Conservation (phyloP, 148 eudicot species). For the Polygonum maritimum region DNA sequence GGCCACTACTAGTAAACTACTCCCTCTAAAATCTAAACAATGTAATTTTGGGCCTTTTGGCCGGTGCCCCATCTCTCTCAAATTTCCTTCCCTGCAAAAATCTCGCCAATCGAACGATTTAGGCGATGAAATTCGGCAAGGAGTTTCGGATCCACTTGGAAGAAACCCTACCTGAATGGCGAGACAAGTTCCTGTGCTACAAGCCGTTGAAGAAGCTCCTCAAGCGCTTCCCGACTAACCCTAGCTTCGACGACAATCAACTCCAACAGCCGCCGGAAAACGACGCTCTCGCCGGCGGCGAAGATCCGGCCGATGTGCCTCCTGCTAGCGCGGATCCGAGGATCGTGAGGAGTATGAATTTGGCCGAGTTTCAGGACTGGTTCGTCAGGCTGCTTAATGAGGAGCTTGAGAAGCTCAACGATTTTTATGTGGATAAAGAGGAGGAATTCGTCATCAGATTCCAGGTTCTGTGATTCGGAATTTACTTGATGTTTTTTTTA, state of each 20-base stretch:
- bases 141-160: slow-evolving; percentile 67
- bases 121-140: slow-evolving; percentile 79
- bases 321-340: neutral
- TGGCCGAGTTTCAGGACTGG: slow-evolving; percentile 60
- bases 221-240: slow-evolving; percentile 28
- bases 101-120: neutral
- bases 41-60: neutral
- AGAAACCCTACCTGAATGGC: slow-evolving; percentile 86
- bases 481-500: neutral
- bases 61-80: too few relatives aligned
- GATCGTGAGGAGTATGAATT: slow-evolving; percentile 11
- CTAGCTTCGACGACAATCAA: slow-evolving; percentile 2
- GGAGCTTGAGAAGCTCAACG: slow-evolving; percentile 88
- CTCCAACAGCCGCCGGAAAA: neutral
- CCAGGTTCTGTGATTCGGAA: slow-evolving; percentile 32
- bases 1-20: too few relatives aligned
- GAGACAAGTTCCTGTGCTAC: slow-evolving; percentile 74
- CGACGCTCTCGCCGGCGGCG: neutral
- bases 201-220: slow-evolving; percentile 79
- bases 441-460: slow-evolving; percentile 79
- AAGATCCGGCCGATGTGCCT: neutral
- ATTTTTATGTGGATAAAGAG: slow-evolving; percentile 92
- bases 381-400: slow-evolving; percentile 66
- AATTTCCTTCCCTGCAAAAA: neutral
- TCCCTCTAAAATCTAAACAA: neutral